phyloP scores from a whole-genome alignment of 192 early-diverging fungal species.

The Coemansia sp. region DNA sequence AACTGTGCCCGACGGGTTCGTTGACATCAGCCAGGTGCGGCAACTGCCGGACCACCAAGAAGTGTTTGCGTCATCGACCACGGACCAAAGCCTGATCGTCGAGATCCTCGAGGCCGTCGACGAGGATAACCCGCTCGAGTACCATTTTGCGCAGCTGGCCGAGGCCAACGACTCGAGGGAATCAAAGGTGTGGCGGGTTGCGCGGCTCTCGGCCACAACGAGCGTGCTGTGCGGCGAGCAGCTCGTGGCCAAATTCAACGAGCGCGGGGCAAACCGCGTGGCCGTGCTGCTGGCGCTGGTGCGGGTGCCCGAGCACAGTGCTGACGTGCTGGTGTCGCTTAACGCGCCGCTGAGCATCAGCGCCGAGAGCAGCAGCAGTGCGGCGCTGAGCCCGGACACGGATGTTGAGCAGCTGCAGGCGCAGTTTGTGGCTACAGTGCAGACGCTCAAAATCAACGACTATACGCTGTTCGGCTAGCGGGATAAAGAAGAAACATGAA shows the following conservation, averaged over 20 bases:
- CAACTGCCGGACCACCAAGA: conserved; percentile 90
- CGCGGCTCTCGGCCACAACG: too few species aligned
- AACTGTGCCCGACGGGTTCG: conserved; percentile 55
- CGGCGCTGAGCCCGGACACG: neutral
- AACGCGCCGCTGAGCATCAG: conserved; percentile 67
- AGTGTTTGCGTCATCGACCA: conserved; percentile 69
- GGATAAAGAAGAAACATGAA: too few species aligned
- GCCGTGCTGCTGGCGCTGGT: conserved; percentile 68
- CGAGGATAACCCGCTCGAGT: conserved; percentile 51
- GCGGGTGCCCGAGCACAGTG: conserved; percentile 60
- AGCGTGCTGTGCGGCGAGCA: conserved; percentile 62
- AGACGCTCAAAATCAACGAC: conserved; percentile 17
- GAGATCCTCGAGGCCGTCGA: conserved; percentile 73
- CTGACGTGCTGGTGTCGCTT: conserved; percentile 74
- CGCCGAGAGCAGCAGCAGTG: conserved; percentile 4
- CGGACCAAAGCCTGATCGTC: conserved; percentile 79
- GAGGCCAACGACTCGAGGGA: conserved; percentile 60
- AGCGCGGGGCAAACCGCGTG: conserved; percentile 55
- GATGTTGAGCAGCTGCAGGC: neutral
- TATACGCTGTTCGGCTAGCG: conserved; percentile 10
- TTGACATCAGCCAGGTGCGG: conserved; percentile 70
- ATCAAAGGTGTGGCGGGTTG: conserved; percentile 2
- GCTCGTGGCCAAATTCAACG: conserved; percentile 75
- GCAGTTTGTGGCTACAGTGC: conserved; percentile 12
- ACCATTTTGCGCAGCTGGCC: conserved; percentile 77